Percentiles rank a stretch among this genome's conserved stretches.
These are phyloP conservation scores for Ophiobolus disseminans DNA, from an alignment of 2,329 filamentous ascomycete species.

Conservation along the genomic window DNA sequence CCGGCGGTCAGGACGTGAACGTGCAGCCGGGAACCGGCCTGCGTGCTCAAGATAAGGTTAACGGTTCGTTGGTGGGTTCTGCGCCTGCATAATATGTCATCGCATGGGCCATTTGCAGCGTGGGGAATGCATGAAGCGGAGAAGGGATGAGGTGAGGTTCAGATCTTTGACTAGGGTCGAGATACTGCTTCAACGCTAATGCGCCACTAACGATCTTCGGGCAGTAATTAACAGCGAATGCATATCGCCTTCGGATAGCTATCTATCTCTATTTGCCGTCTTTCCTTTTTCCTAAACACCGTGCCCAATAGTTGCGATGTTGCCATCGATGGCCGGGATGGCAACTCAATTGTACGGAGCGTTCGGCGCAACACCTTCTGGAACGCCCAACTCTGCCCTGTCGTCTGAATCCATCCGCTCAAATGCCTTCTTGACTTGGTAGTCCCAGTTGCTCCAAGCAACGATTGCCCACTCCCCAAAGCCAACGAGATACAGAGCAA, in stretches of 20 bases:
- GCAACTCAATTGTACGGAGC: conserved; percentile 20
- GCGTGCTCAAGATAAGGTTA: conserved; percentile 5
- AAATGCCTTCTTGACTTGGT: conserved; percentile 74
- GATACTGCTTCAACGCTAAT: conserved; percentile 25
- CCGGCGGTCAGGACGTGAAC: conserved; percentile 9
- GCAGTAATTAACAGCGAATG: conserved; percentile 28
- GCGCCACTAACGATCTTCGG: conserved; percentile 28
- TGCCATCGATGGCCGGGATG: conserved; percentile 1
- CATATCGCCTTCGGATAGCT: conserved; percentile 23
- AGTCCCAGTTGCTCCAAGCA: conserved; percentile 76
- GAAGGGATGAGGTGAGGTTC: conserved; percentile 30
- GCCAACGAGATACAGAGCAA: conserved; percentile 75
- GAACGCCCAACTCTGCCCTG: conserved; percentile 49
- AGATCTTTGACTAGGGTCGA: conserved; percentile 22
- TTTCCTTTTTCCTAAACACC: conserved; percentile 22
- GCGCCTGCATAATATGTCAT: conserved; percentile 13
- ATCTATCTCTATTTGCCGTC: conserved; percentile 33
- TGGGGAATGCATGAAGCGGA: conserved; percentile 26
- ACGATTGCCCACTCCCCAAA: conserved; percentile 81
- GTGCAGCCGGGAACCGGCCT: background rate
- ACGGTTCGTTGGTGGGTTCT: background rate
- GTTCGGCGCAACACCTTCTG: conserved; percentile 27
- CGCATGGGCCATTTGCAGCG: conserved; percentile 10
- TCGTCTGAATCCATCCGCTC: conserved; percentile 68
- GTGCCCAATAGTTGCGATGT: conserved; percentile 20